phyloP scores from a whole-genome alignment of 495 filamentous ascomycete genomes.

The Oidiodendron maius region DNA sequence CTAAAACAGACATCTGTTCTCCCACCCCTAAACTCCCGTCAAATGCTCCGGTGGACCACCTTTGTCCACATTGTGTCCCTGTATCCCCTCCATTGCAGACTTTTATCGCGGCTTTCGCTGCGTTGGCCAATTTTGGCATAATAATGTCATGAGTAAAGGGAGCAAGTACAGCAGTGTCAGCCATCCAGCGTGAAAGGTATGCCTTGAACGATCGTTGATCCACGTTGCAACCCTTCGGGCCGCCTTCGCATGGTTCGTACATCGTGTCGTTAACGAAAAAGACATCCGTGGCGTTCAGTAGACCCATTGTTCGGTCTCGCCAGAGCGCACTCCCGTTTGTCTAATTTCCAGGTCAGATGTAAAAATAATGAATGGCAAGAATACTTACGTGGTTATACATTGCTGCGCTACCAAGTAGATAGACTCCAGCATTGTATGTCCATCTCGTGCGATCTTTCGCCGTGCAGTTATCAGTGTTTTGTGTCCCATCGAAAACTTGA shows the following conservation, averaged over 20 bases:
- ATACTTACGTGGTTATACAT: conserved; percentile 63
- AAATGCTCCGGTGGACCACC: conserved; percentile 54
- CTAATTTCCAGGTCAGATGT: conserved; percentile 9
- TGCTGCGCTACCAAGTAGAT: conserved; percentile 58
- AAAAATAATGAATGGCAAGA: background rate
- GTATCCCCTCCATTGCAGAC: conserved; percentile 59
- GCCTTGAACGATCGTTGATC: conserved; percentile 86
- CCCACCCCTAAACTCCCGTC: conserved; percentile 57
- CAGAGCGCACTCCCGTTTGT: conserved; percentile 45
- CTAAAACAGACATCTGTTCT: conserved; percentile 64
- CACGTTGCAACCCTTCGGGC: conserved; percentile 51
- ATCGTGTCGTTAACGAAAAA: conserved; percentile 57
- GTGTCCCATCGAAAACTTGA: conserved; percentile 52
- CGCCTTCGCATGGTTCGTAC: conserved; percentile 68
- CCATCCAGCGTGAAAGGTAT: conserved; percentile 82
- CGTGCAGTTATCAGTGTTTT: conserved; percentile 44
- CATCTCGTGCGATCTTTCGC: conserved; percentile 48
- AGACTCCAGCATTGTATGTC: conserved; percentile 65
- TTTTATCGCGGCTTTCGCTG: conserved; percentile 58
- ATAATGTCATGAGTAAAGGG: conserved; percentile 58
- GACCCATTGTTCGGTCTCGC: conserved; percentile 44
- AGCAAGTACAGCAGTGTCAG: conserved; percentile 59
- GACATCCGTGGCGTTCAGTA: conserved; percentile 41
- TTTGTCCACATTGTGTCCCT: conserved; percentile 59
- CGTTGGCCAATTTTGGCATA: conserved; percentile 54